Evolutionary conservation across 106 monocot species (phyloP).

Genomic region (Iris macrosiphon): DNA sequence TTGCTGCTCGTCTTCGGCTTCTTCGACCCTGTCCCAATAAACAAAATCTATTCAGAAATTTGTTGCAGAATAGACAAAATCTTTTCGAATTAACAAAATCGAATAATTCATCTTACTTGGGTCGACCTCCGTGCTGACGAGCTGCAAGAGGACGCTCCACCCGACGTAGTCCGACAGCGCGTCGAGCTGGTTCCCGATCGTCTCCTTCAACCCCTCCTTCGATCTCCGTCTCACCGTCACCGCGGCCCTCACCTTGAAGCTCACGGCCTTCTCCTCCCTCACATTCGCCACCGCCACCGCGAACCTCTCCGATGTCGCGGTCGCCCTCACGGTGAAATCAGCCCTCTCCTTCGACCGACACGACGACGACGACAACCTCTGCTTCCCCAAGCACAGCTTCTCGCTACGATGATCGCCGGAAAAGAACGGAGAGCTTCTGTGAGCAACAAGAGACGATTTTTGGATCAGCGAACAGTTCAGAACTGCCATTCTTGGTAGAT

Average conservation of each 20-base stretch:
- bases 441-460: not conserved
- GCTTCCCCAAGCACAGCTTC: not conserved
- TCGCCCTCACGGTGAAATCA: too few relatives aligned
- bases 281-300: not conserved
- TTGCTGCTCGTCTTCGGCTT: constrained; percentile 33
- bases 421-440: constrained; percentile 2
- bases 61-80: not conserved
- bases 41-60: not conserved
- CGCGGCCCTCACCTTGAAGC: constrained; percentile 42
- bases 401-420: constrained; percentile 1
- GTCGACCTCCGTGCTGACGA: constrained; percentile 55
- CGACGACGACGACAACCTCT: not conserved
- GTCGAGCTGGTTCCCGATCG: constrained; percentile 37
- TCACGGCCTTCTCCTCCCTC: constrained; percentile 26
- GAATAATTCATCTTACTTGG: constrained; percentile 44
- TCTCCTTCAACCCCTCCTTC: constrained; percentile 42
- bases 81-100: not conserved
- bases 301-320: constrained; percentile 21
- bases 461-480: too few relatives aligned
- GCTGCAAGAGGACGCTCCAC: constrained; percentile 42
- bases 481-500: too few relatives aligned
- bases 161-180: constrained; percentile 54
- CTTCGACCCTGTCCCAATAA: constrained; percentile 48
- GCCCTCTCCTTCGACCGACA: not conserved
- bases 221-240: constrained; percentile 44